Percentiles rank a stretch among this genome's conserved stretches.
These are phyloP conservation scores for Xylaria nigripes DNA, from an alignment of 495 filamentous ascomycete genomes.

Conservation along the genomic window DNA sequence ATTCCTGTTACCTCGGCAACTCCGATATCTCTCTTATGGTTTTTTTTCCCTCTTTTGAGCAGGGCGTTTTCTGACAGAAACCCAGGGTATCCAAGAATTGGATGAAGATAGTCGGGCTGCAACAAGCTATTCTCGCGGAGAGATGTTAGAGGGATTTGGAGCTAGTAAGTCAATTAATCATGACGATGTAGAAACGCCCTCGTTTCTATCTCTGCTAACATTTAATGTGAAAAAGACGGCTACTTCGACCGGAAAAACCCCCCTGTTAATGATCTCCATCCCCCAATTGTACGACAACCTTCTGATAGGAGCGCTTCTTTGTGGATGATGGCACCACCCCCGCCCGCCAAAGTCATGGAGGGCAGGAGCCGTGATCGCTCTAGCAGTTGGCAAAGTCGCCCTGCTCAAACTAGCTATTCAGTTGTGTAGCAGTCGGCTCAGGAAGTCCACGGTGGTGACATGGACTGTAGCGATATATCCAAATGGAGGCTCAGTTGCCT, in stretches of 20 bases:
- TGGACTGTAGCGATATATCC: background rate
- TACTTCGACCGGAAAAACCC: conserved; percentile 66
- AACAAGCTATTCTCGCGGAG: background rate
- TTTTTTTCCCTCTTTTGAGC: background rate
- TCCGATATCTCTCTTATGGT: background rate
- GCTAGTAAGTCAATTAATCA: conserved; percentile 11
- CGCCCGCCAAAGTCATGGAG: conserved; percentile 76
- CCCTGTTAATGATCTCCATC: conserved; percentile 78
- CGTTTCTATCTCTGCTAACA: background rate
- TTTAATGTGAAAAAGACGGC: conserved; percentile 18
- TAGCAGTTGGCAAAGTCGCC: background rate
- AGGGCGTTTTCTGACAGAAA: too few species aligned
- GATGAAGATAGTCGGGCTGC: background rate
- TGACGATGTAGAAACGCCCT: background rate
- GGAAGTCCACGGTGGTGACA: background rate
- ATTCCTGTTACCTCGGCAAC: background rate
- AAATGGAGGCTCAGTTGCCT: background rate
- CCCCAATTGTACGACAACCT: conserved; percentile 73
- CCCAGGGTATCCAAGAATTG: background rate
- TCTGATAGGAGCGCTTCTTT: conserved; percentile 55
- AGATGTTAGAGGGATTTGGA: background rate
- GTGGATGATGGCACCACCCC: conserved; percentile 91
- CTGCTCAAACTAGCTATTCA: conserved; percentile 15
- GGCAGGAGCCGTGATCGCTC: conserved; percentile 56
- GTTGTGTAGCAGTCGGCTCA: conserved; percentile 19